Evolutionary conservation across 352 stramenopile species (phyloP).

Genomic region (Phytopythium cucurbitacearum): DNA sequence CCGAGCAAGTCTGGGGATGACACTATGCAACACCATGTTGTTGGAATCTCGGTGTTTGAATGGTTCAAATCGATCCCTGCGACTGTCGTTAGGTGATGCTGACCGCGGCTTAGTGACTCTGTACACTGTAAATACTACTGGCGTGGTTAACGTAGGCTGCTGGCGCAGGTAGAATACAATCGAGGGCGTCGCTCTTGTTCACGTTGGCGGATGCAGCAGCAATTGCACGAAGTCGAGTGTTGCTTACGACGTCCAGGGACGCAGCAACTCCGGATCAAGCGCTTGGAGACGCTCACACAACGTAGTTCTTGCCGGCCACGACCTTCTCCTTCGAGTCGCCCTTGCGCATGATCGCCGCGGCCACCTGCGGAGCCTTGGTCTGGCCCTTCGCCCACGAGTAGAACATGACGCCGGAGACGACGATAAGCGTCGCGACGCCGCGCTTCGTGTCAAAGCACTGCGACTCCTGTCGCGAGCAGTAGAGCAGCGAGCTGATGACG

Average conservation of each 20-base stretch:
- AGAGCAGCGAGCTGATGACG: conserved; percentile 75
- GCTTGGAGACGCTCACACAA: conserved; percentile 29
- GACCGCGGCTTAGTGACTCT: too few species aligned
- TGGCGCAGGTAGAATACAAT: background rate
- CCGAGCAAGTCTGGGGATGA: too few species aligned
- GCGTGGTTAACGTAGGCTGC: too few species aligned
- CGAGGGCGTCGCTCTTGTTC: background rate
- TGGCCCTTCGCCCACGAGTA: conserved; percentile 85
- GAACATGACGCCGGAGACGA: conserved; percentile 78
- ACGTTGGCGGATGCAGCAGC: too few species aligned
- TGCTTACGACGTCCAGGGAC: too few species aligned
- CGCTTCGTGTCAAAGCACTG: conserved; percentile 85
- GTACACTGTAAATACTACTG: too few species aligned
- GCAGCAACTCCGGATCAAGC: too few species aligned
- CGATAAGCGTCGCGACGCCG: conserved; percentile 74
- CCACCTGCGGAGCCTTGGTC: conserved; percentile 15
- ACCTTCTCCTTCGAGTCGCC: conserved; percentile 31
- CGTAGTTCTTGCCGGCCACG: conserved; percentile 65
- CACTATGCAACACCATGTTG: too few species aligned
- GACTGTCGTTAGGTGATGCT: too few species aligned
- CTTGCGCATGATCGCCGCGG: conserved; percentile 12
- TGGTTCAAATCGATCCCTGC: too few species aligned
- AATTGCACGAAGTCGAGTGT: too few species aligned
- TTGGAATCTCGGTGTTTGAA: too few species aligned
- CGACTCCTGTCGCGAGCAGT: conserved; percentile 81